Evolutionary conservation across 2,329 filamentous ascomycete genomes (phyloP), one percentile per base, ranked within the genome.

Genomic region (Aspergillus sp.): DNA sequence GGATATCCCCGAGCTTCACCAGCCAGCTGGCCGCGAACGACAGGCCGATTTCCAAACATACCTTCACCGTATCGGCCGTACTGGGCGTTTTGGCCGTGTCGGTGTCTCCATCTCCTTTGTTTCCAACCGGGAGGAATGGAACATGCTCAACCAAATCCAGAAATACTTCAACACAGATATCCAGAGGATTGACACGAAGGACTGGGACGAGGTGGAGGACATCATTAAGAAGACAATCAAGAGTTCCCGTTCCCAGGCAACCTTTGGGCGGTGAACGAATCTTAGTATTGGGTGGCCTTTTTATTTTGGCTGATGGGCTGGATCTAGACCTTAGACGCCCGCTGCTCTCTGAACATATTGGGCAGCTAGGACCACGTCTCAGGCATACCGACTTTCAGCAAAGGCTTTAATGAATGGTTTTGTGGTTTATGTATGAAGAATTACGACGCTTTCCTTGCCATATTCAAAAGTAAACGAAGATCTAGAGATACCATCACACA

Each of bases 71-170:
- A 99, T 99, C 70, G 95, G 95, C 64, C 92, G 95, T 73, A 99
- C 95, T 15, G 95, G 95, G 66, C 91, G 95, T 68, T 99, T 99
- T 71, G 95, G 95, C 60, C 93, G 94, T 76, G 93, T 98, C 38
- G 95, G 95, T 72, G 95, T 98, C 69, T 93, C 92, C 61, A 93
- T 99, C 74, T 96, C 91, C 67, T 97, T 99, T 71, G 92, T 99
- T 57, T 91, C 93, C 69, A 93, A 96, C 79, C 87, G 89, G 74
- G 86, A 86, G 68, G 95, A 92, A 76, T 98, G 89, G 84, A 77
- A 86, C 49, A 90, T 91, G 69, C 85, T 99, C 52, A 87, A 88
- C 68, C 80, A 86, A n/a, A 99, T 98, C 72, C 89, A 91, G 61
- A 79, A 84, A 15, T 89, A 91, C 76, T 97, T 96, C 77, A 84